phyloP scores from a whole-genome alignment of 116 monocot species.

The Zostera marina region DNA sequence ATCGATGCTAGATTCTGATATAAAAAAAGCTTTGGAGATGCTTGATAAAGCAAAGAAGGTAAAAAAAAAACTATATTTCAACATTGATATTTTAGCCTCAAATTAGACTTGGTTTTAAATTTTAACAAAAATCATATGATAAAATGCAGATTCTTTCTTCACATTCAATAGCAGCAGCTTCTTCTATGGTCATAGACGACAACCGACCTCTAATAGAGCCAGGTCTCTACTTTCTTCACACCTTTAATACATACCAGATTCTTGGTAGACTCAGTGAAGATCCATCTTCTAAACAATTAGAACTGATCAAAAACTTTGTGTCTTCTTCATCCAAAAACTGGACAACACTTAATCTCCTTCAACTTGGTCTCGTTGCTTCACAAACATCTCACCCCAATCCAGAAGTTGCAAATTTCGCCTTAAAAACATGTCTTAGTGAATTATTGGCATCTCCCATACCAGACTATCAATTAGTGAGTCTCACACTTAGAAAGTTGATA shows the following conservation, averaged over 20 bases:
- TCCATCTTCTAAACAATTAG: constrained; percentile 37
- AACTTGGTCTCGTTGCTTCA: constrained; percentile 42
- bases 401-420: constrained; percentile 34
- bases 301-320: constrained; percentile 51
- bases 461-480: constrained; percentile 42
- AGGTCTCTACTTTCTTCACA: constrained; percentile 46
- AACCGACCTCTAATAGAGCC: constrained; percentile 18
- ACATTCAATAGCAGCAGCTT: constrained; percentile 6
- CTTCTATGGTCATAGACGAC: constrained; percentile 4
- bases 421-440: constrained; percentile 44
- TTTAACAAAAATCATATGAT: not conserved
- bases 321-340: constrained; percentile 42
- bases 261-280: constrained; percentile 27
- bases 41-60: constrained; percentile 67
- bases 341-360: constrained; percentile 48
- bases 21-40: constrained; percentile 70
- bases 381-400: constrained; percentile 29
- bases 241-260: constrained; percentile 54
- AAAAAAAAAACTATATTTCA: not conserved
- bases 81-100: not conserved
- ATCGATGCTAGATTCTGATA: constrained; percentile 23
- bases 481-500: constrained; percentile 37
- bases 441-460: constrained; percentile 45
- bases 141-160: constrained; percentile 49
- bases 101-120: not conserved